phyloP scores from a whole-genome alignment of 352 stramenopile species.

The Pythium apleroticum region DNA sequence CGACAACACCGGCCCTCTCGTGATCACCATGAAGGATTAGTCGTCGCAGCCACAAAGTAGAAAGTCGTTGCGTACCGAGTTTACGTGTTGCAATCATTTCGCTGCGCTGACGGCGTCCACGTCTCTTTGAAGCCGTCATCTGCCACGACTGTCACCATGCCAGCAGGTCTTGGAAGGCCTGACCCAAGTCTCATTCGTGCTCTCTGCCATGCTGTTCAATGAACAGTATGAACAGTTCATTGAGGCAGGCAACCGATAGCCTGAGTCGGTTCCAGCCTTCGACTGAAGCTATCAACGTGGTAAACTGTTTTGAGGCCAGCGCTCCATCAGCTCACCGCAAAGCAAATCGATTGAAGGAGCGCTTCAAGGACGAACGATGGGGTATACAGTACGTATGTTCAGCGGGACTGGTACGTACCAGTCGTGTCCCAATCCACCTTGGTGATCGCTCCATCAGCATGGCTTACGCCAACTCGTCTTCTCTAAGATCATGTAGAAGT shows the following conservation, averaged over 20 bases:
- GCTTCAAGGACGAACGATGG: background rate
- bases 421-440: background rate
- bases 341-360: background rate
- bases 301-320: background rate
- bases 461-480: background rate
- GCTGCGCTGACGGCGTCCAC: background rate
- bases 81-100: background rate
- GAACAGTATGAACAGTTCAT: too few relatives aligned
- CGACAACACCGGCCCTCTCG: slow-evolving; percentile 79
- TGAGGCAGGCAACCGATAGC: background rate
- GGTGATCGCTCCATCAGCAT: background rate
- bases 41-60: background rate
- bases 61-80: background rate
- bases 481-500: background rate
- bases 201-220: background rate
- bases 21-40: slow-evolving; percentile 53
- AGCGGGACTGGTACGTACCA: too few relatives aligned
- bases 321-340: background rate
- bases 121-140: too few relatives aligned
- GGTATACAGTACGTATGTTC: too few relatives aligned
- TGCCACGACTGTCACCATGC: too few relatives aligned
- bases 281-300: background rate
- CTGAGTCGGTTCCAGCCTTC: background rate
- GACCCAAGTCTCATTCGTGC: background rate
- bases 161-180: background rate